Base-by-base conservation (phyloP, 2,329 filamentous ascomycete species). In the Immersiporthe knoxdaviesiana region DNA sequence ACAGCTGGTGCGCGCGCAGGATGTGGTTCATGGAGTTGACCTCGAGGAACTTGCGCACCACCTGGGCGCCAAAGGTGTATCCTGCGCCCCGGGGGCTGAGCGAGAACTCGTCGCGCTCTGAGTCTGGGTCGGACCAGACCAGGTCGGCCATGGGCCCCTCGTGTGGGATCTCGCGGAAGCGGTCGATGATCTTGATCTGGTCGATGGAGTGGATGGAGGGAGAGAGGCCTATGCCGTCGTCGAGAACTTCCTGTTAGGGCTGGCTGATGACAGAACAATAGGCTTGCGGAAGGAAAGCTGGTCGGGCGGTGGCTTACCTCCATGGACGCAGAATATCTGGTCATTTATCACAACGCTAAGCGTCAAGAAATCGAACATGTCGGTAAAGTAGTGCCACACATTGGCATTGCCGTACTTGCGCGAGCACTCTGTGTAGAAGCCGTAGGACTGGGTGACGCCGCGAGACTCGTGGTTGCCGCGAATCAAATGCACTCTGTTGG, bases 141-240 rank as follows among this genome's bases (percentile, higher is more conserved):
- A 99, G 84, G 79, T 99, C 96, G n/a, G 96, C 96, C 96, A 99
- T 99, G 44, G 96, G 96, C 0, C 96, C 96, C 81, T 99, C 96
- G 81, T 99, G 96, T 6, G 96, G 96, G 70, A 99, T 99, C 79
- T 99, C 96, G 74, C 96, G 91, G 84, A 98, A 99, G 60, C 96
- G 93, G 82, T 99, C 96, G 78, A 99, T 98, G 79, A 99, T 97
- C 81, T 99, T 98, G 82, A 99, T 98, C 82, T 99, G 96, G 79
- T 99, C 96, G 78, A 99, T 97, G 59, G 93, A 97, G 81, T 99
- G 96, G 78, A 99, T 98, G 39, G 92, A 94, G 1, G 92, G 92
- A 0, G 92, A 94, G 27, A 96, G 86, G 30, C 92, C 91, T 92
- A n/a, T n/a, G n/a, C n/a, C n/a, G n/a, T 72, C 24, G 7, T 21